phyloP scores from a whole-genome alignment of 106 monocot genomes.

The Acanthochlamys bracteata region DNA sequence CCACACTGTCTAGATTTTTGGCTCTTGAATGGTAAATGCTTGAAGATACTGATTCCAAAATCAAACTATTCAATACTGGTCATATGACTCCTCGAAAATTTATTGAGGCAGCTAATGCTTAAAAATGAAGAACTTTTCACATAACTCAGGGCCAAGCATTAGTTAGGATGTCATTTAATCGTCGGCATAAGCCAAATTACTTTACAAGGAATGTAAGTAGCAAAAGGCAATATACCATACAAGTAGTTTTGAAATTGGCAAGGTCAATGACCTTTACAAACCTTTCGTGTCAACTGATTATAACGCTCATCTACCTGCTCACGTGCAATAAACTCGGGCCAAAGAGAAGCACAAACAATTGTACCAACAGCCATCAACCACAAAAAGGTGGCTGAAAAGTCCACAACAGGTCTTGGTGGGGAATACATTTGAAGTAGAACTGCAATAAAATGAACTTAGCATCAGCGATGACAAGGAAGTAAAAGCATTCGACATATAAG shows the following conservation, averaged over 20 bases:
- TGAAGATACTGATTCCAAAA: too few relatives aligned
- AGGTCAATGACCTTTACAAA: slow-evolving; percentile 8
- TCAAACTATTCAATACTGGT: too few relatives aligned
- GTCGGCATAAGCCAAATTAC: too few relatives aligned
- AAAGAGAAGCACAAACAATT: slow-evolving; percentile 79
- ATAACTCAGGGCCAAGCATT: too few relatives aligned
- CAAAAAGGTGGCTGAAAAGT: slow-evolving; percentile 76
- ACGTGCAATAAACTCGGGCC: slow-evolving; percentile 64
- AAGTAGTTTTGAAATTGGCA: background rate
- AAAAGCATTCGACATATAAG: background rate
- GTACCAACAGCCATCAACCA: slow-evolving; percentile 94
- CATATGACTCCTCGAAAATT: too few relatives aligned
- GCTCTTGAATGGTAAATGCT: too few relatives aligned
- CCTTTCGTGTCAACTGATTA: slow-evolving; percentile 78
- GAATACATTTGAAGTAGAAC: slow-evolving; percentile 85
- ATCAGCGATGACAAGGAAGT: background rate
- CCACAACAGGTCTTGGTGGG: slow-evolving; percentile 67
- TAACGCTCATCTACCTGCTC: slow-evolving; percentile 86
- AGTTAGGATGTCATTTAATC: too few relatives aligned
- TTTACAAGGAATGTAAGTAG: too few relatives aligned
- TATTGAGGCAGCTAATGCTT: too few relatives aligned
- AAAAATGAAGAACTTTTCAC: too few relatives aligned
- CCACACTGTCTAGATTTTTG: too few relatives aligned
- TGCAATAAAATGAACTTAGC: slow-evolving; percentile 28
- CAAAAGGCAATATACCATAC: too few relatives aligned